Conservation (phyloP, 1,284 basidiomycete species). For the Bondarzewia mesenterica region DNA sequence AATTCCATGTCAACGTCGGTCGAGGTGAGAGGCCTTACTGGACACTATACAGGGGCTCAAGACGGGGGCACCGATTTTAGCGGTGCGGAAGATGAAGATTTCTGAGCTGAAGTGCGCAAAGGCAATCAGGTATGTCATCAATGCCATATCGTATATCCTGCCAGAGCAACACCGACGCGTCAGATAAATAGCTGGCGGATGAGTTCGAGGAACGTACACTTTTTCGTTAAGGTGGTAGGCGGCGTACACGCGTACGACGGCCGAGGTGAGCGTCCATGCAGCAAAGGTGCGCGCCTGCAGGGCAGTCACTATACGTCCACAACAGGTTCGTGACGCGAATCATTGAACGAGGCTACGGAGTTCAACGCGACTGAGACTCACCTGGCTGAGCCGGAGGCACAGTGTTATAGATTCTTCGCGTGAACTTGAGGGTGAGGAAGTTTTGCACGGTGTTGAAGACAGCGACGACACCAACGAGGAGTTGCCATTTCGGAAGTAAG, state of each 20-base stretch:
- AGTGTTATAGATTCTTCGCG: constrained; percentile 68
- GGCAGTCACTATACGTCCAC: constrained; percentile 60
- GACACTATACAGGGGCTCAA: constrained; percentile 82
- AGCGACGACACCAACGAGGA: constrained; percentile 68
- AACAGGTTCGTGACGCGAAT: constrained; percentile 1
- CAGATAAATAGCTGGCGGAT: not conserved
- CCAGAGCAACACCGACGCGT: not conserved
- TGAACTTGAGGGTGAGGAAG: constrained; percentile 70
- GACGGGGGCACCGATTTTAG: constrained; percentile 56
- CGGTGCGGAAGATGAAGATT: constrained; percentile 75
- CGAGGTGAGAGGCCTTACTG: constrained; percentile 47
- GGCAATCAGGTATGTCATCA: constrained; percentile 85
- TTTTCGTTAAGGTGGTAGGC: constrained; percentile 82
- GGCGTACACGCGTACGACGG: constrained; percentile 73
- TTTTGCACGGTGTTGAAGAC: constrained; percentile 84
- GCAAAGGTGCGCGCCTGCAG: constrained; percentile 85
- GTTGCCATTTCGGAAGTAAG: constrained; percentile 81
- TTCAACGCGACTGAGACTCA: constrained; percentile 9
- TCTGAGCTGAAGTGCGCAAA: constrained; percentile 88
- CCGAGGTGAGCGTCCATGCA: constrained; percentile 82
- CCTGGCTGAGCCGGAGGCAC: constrained; percentile 26
- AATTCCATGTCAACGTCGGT: not conserved
- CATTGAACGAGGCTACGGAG: not conserved
- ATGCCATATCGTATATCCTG: constrained; percentile 86
- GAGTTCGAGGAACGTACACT: constrained; percentile 41